These are phyloP conservation scores for Aspergillus latus DNA, from an alignment of 2,329 filamentous ascomycete genomes.

Conservation along the genomic window DNA sequence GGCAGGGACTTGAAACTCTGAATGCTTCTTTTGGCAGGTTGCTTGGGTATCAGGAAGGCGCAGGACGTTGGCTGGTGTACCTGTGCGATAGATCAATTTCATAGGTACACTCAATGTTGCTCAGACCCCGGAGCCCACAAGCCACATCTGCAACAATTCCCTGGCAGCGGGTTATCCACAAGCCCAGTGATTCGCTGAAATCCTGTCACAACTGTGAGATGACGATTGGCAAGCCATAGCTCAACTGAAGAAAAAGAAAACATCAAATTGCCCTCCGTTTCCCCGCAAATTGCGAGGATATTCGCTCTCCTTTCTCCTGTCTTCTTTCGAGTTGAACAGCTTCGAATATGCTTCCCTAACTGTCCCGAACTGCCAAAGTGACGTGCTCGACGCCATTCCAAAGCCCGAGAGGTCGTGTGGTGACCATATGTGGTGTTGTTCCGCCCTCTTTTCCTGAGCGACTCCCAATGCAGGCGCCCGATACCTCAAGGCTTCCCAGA, in stretches of 20 bases:
- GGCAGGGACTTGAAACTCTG: not conserved
- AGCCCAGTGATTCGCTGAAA: conserved; percentile 4
- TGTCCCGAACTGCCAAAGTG: too few species aligned
- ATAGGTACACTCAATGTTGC: conserved; percentile 7
- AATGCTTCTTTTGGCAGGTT: not conserved
- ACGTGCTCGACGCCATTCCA: not conserved
- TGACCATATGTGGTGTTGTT: not conserved
- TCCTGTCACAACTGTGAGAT: not conserved
- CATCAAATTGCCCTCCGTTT: conserved; percentile 12
- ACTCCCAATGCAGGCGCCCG: conserved; percentile 11
- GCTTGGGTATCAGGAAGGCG: not conserved
- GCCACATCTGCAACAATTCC: conserved; percentile 18
- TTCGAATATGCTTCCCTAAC: too few species aligned
- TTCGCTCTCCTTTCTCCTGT: not conserved
- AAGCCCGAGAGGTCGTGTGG: not conserved
- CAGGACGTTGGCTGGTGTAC: not conserved
- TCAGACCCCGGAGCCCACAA: conserved; percentile 13
- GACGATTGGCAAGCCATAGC: not conserved
- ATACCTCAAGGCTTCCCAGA: not conserved
- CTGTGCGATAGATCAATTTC: conserved; percentile 12
- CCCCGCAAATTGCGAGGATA: conserved; percentile 22
- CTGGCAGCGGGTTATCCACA: conserved; percentile 12
- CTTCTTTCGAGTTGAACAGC: not conserved
- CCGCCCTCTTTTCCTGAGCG: not conserved
- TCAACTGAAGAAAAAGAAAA: conserved; percentile 5